A percentile compares a stretch with the other conserved stretches of the same genome.
phyloP scores from a whole-genome alignment of 371 early-diverging fungal genomes.

The Syncephalis fuscata region DNA sequence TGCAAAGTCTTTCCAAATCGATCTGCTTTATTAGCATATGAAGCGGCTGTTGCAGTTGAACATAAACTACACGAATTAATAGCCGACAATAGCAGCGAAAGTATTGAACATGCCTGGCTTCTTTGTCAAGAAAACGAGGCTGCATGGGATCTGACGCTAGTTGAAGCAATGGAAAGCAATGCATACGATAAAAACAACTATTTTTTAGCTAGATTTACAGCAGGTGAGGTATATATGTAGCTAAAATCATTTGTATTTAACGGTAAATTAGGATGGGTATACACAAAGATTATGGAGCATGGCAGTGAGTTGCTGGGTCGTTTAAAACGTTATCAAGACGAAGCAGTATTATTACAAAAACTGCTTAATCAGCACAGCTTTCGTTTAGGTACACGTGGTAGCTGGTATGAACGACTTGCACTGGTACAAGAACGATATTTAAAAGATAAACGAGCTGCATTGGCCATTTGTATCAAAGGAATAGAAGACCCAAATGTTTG shows the following conservation, averaged over 20 bases:
- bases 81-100: constrained; percentile 8
- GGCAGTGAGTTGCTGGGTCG: constrained; percentile 32
- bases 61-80: constrained; percentile 14
- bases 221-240: constrained; percentile 15
- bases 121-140: constrained; percentile 18
- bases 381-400: constrained; percentile 35
- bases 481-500: constrained; percentile 34
- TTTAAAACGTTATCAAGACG: constrained; percentile 34
- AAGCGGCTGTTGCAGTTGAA: constrained; percentile 22
- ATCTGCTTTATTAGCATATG: constrained; percentile 31
- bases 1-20: constrained; percentile 26
- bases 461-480: constrained; percentile 28
- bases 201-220: constrained; percentile 27
- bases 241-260: constrained; percentile 3
- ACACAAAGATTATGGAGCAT: constrained; percentile 37
- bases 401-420: constrained; percentile 53
- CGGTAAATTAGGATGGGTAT: constrained; percentile 29
- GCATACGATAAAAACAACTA: constrained; percentile 11
- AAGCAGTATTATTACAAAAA: constrained; percentile 29
- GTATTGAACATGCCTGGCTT: constrained; percentile 11
- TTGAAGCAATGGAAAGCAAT: constrained; percentile 8
- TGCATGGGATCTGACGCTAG: constrained; percentile 10
- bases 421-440: constrained; percentile 37
- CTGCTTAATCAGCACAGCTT: constrained; percentile 38
- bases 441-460: constrained; percentile 16